phyloP scores from a whole-genome alignment of 2,329 filamentous ascomycete genomes.

The Cercospora beticola region DNA sequence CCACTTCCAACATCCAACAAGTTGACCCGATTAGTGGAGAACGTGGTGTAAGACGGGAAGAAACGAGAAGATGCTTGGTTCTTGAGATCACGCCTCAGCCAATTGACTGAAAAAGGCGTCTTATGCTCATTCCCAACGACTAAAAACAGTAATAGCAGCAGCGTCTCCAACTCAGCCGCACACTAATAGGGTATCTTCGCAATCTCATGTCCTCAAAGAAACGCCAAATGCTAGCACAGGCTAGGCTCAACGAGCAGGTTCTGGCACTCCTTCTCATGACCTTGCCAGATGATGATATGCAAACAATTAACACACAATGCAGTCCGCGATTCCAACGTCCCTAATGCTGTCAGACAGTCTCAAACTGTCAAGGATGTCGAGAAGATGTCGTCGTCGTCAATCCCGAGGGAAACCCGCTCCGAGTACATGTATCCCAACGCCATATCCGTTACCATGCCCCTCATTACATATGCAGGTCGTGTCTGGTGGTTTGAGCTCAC shows the following conservation, averaged over 20 bases:
- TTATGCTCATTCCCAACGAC: neutral
- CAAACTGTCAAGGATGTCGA: slow-evolving; percentile 6
- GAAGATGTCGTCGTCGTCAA: slow-evolving; percentile 1
- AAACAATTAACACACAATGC: neutral
- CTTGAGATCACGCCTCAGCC: neutral
- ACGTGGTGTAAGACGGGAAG: neutral
- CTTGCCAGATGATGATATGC: slow-evolving; percentile 23
- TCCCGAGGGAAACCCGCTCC: neutral
- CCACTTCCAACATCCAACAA: neutral
- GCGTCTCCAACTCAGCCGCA: neutral
- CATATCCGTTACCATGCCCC: slow-evolving; percentile 4
- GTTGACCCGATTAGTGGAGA: neutral
- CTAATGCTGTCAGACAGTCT: slow-evolving; percentile 11
- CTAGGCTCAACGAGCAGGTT: slow-evolving; percentile 8
- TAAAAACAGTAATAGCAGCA: neutral
- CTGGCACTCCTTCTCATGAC: slow-evolving; percentile 33
- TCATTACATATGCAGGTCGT: slow-evolving; percentile 1
- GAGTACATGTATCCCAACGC: neutral
- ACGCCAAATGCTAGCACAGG: slow-evolving; percentile 7
- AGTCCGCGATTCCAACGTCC: neutral
- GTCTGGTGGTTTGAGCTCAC: slow-evolving; percentile 19
- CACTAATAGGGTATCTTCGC: slow-evolving; percentile 20
- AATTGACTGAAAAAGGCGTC: neutral
- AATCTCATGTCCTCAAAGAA: slow-evolving; percentile 24
- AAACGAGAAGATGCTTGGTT: neutral